Percentiles rank a stretch among this genome's conserved stretches.
These are phyloP conservation scores for Cunninghamia lanceolata DNA, from an alignment of 75 land plant species.

Conservation along the genomic window DNA sequence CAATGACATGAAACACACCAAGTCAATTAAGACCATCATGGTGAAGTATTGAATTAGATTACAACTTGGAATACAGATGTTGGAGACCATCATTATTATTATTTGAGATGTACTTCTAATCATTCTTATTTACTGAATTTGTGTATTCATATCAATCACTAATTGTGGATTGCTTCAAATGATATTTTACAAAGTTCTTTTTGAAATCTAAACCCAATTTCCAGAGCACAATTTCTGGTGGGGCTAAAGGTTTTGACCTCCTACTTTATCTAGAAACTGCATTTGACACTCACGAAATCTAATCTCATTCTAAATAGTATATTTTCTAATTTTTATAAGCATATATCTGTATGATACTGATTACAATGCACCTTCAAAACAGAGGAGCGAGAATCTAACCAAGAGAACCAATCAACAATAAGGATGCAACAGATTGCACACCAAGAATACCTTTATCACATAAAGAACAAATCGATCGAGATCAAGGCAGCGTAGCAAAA, in stretches of 20 bases:
- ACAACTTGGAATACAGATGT: background rate
- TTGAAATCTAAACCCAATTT: background rate
- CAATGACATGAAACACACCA: background rate
- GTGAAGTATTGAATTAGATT: background rate
- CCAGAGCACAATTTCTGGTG: background rate
- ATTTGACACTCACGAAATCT: background rate
- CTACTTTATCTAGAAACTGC: background rate
- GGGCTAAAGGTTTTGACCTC: background rate
- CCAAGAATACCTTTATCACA: constrained; percentile 77
- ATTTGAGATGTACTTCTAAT: background rate
- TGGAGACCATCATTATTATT: background rate
- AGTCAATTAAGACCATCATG: background rate
- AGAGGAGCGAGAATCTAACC: background rate
- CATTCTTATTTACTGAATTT: too few relatives aligned
- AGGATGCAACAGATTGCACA: background rate
- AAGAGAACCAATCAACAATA: background rate
- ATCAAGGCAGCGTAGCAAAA: constrained; percentile 96
- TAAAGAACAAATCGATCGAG: constrained; percentile 92
- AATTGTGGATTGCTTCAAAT: background rate
- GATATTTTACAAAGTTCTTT: background rate
- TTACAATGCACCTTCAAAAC: background rate
- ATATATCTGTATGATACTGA: background rate
- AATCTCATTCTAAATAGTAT: background rate
- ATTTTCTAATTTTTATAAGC: background rate
- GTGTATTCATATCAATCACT: too few relatives aligned